phyloP scores from a whole-genome alignment of 192 early-diverging fungal genomes.

The Chytriomyces confervae region DNA sequence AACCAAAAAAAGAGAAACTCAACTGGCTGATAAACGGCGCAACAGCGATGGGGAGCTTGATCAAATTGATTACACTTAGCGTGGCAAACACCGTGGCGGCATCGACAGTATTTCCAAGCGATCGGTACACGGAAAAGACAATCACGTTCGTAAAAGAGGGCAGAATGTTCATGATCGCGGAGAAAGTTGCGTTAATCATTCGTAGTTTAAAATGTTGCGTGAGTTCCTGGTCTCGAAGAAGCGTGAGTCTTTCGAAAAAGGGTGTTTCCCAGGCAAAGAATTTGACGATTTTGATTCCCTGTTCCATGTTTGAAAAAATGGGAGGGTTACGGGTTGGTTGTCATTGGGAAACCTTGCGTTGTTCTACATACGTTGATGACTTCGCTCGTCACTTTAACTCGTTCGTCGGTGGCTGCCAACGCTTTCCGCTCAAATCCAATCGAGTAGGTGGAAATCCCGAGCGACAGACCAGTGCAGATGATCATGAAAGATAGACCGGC shows the following conservation, averaged over 20 bases:
- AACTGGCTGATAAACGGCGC: neutral
- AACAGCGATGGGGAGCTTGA: neutral
- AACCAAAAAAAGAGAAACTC: conserved; percentile 16
- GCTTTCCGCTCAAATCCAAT: conserved; percentile 40
- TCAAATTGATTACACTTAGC: neutral
- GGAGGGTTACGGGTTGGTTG: too few species aligned
- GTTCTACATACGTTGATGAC: conserved; percentile 52
- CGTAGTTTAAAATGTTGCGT: conserved; percentile 42
- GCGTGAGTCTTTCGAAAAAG: conserved; percentile 63
- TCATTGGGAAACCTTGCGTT: too few species aligned
- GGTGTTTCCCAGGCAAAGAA: conserved; percentile 86
- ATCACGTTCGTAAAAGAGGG: neutral
- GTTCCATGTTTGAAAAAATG: too few species aligned
- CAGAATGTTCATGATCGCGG: conserved; percentile 59
- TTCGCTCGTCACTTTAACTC: conserved; percentile 67
- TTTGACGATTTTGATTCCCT: conserved; percentile 86
- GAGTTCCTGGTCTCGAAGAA: conserved; percentile 72
- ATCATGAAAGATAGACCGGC: conserved; percentile 57
- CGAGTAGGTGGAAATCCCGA: conserved; percentile 40
- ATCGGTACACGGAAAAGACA: neutral
- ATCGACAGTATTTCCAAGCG: neutral
- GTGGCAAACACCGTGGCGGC: conserved; percentile 6
- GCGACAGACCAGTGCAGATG: conserved; percentile 43
- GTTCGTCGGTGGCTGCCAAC: conserved; percentile 59
- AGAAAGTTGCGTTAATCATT: conserved; percentile 60